phyloP scores from a whole-genome alignment of 1,284 basidiomycete genomes.

The Coniferiporia sulphurascens region DNA sequence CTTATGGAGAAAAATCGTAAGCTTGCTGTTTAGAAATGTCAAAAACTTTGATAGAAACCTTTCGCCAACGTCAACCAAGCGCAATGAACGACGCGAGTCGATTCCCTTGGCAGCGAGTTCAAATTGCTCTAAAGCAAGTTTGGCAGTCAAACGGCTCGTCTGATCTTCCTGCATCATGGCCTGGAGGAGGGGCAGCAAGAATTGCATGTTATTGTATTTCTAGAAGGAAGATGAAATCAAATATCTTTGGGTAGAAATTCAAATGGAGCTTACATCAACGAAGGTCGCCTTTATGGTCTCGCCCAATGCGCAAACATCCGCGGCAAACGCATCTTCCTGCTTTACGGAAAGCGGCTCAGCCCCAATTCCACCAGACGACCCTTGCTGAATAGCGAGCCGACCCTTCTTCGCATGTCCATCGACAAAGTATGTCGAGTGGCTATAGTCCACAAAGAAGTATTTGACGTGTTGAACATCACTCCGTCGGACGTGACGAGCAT shows the following conservation, averaged over 20 bases:
- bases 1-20: too few relatives aligned
- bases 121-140: background rate
- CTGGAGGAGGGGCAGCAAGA: background rate
- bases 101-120: background rate
- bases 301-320: slow-evolving; percentile 9
- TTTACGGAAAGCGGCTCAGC: background rate
- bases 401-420: background rate
- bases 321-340: slow-evolving; percentile 6
- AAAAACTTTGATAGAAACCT: too few relatives aligned
- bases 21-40: too few relatives aligned
- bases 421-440: slow-evolving; percentile 25
- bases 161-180: background rate
- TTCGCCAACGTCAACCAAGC: too few relatives aligned
- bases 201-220: background rate
- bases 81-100: too few relatives aligned
- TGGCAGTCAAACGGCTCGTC: background rate
- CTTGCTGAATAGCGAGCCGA: background rate
- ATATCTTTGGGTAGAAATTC: background rate
- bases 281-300: background rate
- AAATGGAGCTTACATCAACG: background rate
- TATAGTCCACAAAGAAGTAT: slow-evolving; percentile 36
- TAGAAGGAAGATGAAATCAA: background rate
- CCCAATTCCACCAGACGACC: background rate
- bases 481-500: slow-evolving; percentile 24
- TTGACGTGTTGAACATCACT: slow-evolving; percentile 21